Conservation (phyloP, 345 rosid species). For the Eutrema heterophyllum region DNA sequence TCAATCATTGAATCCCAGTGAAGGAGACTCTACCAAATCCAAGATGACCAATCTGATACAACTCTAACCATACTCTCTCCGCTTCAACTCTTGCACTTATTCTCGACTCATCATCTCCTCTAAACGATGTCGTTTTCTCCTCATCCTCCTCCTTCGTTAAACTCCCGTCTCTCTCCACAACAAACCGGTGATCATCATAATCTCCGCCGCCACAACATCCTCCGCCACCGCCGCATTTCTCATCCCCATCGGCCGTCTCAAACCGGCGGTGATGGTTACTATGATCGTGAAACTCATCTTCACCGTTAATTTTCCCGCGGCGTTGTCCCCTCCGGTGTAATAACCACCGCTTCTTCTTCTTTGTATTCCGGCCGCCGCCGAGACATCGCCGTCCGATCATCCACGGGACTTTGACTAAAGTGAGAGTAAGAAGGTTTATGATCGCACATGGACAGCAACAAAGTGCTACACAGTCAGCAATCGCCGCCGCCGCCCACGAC, state of each 20-base stretch:
- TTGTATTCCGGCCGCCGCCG: slow-evolving; percentile 21
- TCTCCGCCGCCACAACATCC: slow-evolving; percentile 6
- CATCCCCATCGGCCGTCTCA: slow-evolving; percentile 25
- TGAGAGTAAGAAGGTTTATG: slow-evolving; percentile 55
- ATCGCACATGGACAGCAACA: slow-evolving; percentile 89
- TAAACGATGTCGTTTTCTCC: slow-evolving; percentile 18
- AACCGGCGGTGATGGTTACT: neutral
- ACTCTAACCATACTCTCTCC: slow-evolving; percentile 72
- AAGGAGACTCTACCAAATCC: slow-evolving; percentile 92
- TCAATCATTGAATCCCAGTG: slow-evolving; percentile 38
- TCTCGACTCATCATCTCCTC: slow-evolving; percentile 30
- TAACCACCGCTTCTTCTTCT: slow-evolving; percentile 12
- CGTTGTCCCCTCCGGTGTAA: neutral
- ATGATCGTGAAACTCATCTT: slow-evolving; percentile 15
- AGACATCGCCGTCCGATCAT: slow-evolving; percentile 59
- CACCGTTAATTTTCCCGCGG: neutral
- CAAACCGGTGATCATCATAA: slow-evolving; percentile 28
- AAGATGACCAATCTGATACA: slow-evolving; percentile 72
- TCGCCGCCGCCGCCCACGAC: slow-evolving; percentile 60
- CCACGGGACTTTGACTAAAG: slow-evolving; percentile 72
- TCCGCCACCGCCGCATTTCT: slow-evolving; percentile 7
- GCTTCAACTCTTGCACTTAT: slow-evolving; percentile 48
- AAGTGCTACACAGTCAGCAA: slow-evolving; percentile 84
- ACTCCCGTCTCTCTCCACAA: slow-evolving; percentile 39
- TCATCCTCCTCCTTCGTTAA: slow-evolving; percentile 25